Conservation (phyloP, 139 green algal species). For the Gonium pectorale region DNA sequence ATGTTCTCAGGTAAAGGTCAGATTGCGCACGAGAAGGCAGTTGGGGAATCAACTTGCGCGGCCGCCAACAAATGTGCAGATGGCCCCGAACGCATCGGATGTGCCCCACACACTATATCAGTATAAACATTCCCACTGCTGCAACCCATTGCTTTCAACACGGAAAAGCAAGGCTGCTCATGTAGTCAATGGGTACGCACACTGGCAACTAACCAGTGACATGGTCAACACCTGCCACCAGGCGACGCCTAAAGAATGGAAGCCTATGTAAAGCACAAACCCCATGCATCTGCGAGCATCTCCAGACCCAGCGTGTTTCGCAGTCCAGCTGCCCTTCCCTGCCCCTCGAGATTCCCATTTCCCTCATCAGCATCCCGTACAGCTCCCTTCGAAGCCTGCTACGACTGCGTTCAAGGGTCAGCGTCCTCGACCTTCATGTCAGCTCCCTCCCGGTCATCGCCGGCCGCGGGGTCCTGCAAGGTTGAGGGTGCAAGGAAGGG, state of each 20-base stretch:
- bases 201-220: conserved; percentile 8
- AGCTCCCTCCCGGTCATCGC: conserved; percentile 41
- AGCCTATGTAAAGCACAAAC: neutral
- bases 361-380: too few relatives aligned
- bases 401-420: conserved; percentile 49
- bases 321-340: too few relatives aligned
- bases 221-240: conserved; percentile 11
- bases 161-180: neutral
- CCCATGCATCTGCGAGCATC: too few relatives aligned
- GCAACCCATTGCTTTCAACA: neutral
- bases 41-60: too few relatives aligned
- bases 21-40: too few relatives aligned
- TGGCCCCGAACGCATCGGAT: too few relatives aligned
- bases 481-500: too few relatives aligned
- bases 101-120: conserved; percentile 26
- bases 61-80: too few relatives aligned
- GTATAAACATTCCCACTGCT: neutral
- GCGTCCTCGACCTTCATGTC: conserved; percentile 79
- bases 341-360: too few relatives aligned
- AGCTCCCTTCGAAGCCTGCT: too few relatives aligned
- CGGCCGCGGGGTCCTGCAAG: conserved; percentile 40
- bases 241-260: conserved; percentile 17
- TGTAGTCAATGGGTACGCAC: neutral
- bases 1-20: too few relatives aligned
- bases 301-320: too few relatives aligned